Evolutionary conservation across 169 alveolate species (phyloP).

Genomic region (Plasmodium chabaudi): DNA sequence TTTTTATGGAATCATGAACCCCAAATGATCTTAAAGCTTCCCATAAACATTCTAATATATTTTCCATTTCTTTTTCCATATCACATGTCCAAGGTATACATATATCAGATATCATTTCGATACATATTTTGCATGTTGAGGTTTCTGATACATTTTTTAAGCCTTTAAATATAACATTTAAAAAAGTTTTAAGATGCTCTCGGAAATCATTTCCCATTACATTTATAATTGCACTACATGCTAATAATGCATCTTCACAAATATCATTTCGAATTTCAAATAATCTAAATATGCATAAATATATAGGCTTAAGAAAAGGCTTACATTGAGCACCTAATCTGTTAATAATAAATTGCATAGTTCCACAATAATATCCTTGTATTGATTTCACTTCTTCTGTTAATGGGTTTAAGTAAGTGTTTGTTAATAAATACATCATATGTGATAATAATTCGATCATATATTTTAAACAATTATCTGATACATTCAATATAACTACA

Average conservation of each 20-base stretch:
- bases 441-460: conserved; percentile 83
- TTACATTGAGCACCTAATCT: conserved; percentile 79
- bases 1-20: conserved; percentile 90
- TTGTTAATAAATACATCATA: conserved; percentile 74
- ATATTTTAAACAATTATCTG: conserved; percentile 76
- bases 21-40: conserved; percentile 81
- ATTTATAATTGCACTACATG: conserved; percentile 87
- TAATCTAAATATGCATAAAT: conserved; percentile 76
- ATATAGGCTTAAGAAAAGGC: conserved; percentile 73
- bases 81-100: conserved; percentile 85
- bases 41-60: conserved; percentile 77
- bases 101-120: conserved; percentile 89
- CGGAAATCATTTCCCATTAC: conserved; percentile 78
- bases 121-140: conserved; percentile 82
- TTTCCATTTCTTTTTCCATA: conserved; percentile 79
- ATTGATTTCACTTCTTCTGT: conserved; percentile 76
- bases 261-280: conserved; percentile 73
- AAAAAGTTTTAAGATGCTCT: conserved; percentile 72
- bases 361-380: conserved; percentile 82
- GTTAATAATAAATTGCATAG: conserved; percentile 83
- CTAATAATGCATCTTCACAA: conserved; percentile 89
- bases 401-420: conserved; percentile 73
- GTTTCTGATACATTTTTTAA: conserved; percentile 76
- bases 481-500: conserved; percentile 80
- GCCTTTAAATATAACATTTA: conserved; percentile 76